Conservation (phyloP, 1,139 yeast species). For the Pichia sp. region DNA sequence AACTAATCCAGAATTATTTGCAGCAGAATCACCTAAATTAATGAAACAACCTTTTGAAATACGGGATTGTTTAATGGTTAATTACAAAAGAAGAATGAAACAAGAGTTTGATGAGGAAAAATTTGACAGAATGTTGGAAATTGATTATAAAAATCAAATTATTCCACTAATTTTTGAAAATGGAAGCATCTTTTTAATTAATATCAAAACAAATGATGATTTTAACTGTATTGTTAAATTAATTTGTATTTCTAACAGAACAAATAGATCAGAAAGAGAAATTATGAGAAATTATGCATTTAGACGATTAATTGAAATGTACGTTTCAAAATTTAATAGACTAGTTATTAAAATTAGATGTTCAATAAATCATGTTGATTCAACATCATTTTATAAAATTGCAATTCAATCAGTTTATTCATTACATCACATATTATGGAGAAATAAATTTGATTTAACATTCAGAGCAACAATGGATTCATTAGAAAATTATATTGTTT, state of each 20-base stretch:
- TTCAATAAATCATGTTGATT: slow-evolving; percentile 17
- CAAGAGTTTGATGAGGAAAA: slow-evolving; percentile 27
- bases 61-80: slow-evolving; percentile 23
- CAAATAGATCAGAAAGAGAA: slow-evolving; percentile 22
- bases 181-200: slow-evolving; percentile 25
- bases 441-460: slow-evolving; percentile 18
- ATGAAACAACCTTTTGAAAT: slow-evolving; percentile 20
- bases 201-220: slow-evolving; percentile 18
- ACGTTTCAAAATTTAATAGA: slow-evolving; percentile 25
- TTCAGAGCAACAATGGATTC: slow-evolving; percentile 17
- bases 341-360: slow-evolving; percentile 21
- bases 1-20: slow-evolving; percentile 11
- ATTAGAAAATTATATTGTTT: slow-evolving; percentile 23
- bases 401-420: slow-evolving; percentile 23
- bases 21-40: slow-evolving; percentile 3
- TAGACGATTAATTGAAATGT: slow-evolving; percentile 26
- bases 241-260: slow-evolving; percentile 23
- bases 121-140: slow-evolving; percentile 20
- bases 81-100: slow-evolving; percentile 21
- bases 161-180: slow-evolving; percentile 27
- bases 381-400: slow-evolving; percentile 21
- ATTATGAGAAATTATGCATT: slow-evolving; percentile 24
- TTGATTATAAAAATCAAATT: slow-evolving; percentile 24
- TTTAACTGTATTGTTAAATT: slow-evolving; percentile 21
- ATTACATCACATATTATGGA: slow-evolving; percentile 23